Evolutionary conservation across 1,284 basidiomycete genomes (phyloP).

Genomic region (Sanghuangporus baumii): DNA sequence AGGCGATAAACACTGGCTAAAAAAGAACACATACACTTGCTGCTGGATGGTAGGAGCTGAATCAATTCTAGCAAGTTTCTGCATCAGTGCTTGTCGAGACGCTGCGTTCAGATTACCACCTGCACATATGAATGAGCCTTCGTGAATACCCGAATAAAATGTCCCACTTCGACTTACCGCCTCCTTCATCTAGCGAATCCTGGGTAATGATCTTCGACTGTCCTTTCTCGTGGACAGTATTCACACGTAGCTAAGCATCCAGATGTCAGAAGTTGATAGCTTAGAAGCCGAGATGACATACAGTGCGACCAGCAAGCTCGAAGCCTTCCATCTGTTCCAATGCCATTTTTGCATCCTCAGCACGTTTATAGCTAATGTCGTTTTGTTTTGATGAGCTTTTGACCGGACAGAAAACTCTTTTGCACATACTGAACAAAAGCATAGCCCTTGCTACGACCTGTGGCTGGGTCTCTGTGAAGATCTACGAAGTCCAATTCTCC

Average conservation of each 20-base stretch:
- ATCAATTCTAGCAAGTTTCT: slow-evolving; percentile 94
- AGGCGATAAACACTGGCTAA: slow-evolving; percentile 3
- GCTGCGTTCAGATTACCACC: slow-evolving; percentile 93
- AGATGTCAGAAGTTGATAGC: slow-evolving; percentile 7
- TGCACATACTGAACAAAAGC: slow-evolving; percentile 89
- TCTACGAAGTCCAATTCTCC: slow-evolving; percentile 98
- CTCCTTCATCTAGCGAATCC: slow-evolving; percentile 78
- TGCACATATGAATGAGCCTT: slow-evolving; percentile 23
- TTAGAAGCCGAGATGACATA: slow-evolving; percentile 35
- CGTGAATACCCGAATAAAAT: not conserved
- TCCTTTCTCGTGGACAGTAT: slow-evolving; percentile 88
- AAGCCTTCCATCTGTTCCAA: slow-evolving; percentile 98
- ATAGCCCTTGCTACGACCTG: slow-evolving; percentile 95
- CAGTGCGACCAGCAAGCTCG: slow-evolving; percentile 89
- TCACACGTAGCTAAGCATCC: slow-evolving; percentile 68
- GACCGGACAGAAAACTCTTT: not conserved
- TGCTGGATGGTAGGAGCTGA: slow-evolving; percentile 50
- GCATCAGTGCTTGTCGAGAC: slow-evolving; percentile 96
- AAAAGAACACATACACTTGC: slow-evolving; percentile 44
- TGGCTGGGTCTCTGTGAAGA: slow-evolving; percentile 89
- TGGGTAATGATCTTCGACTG: slow-evolving; percentile 66
- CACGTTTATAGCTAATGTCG: slow-evolving; percentile 68
- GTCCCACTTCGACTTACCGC: slow-evolving; percentile 43
- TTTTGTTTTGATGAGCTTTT: slow-evolving; percentile 9
- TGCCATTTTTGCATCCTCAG: slow-evolving; percentile 92